A percentile compares a stretch with the other conserved stretches of the same genome.
Evolutionary conservation across 768 basidiomycete species (phyloP).

Genomic region (Gyrodon lividus): DNA sequence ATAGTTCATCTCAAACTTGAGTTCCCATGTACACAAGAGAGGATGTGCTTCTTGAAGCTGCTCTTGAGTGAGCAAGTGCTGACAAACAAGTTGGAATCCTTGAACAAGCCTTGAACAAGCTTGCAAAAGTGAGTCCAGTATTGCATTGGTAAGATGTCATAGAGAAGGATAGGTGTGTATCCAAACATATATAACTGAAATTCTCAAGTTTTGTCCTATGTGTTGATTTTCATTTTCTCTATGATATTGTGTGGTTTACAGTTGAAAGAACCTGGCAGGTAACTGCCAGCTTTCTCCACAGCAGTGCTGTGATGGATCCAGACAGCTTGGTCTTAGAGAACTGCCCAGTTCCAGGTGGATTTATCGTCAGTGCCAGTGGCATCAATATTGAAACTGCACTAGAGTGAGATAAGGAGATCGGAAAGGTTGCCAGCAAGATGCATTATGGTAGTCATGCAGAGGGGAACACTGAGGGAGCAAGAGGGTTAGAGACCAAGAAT

Average conservation of each 20-base stretch:
- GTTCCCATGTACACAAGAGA: constrained; percentile 17
- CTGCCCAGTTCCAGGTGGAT: constrained; percentile 33
- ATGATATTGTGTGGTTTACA: constrained; percentile 20
- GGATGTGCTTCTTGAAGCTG: constrained; percentile 10
- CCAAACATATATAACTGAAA: constrained; percentile 16
- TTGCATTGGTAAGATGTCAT: constrained; percentile 9
- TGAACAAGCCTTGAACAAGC: constrained; percentile 10
- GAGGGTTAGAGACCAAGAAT: constrained; percentile 29
- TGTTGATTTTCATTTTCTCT: constrained; percentile 15
- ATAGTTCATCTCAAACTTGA: constrained; percentile 32
- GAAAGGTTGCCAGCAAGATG: constrained; percentile 33
- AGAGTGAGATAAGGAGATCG: constrained; percentile 19
- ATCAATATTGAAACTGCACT: too few relatives aligned
- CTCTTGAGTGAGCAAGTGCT: constrained; percentile 11
- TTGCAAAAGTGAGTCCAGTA: constrained; percentile 23
- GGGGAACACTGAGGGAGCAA: constrained; percentile 30
- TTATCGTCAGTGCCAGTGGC: too few relatives aligned
- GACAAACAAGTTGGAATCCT: constrained; percentile 19
- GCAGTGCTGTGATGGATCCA: constrained; percentile 19
- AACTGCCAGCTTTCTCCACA: constrained; percentile 13
- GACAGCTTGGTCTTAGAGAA: not conserved
- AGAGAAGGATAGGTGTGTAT: constrained; percentile 16
- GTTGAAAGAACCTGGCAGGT: constrained; percentile 16
- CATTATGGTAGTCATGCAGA: too few relatives aligned
- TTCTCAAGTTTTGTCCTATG: constrained; percentile 24